Evolutionary conservation across 140 eudicot species (phyloP).

Genomic region (Stevia rebaudiana): DNA sequence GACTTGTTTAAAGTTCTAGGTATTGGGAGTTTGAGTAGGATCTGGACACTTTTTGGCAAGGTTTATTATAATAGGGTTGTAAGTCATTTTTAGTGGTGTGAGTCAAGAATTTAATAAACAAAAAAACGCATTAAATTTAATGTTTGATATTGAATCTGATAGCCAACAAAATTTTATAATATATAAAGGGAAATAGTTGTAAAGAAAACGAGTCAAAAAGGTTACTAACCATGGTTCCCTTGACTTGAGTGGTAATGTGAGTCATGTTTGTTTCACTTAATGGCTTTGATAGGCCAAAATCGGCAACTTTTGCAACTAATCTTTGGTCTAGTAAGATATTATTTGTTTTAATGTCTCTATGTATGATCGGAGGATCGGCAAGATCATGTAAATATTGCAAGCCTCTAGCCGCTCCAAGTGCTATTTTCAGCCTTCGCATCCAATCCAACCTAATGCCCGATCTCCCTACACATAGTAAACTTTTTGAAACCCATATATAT

Average conservation of each 20-base stretch:
- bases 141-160: too few relatives aligned
- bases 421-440: slow-evolving; percentile 63
- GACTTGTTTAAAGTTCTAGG: too few relatives aligned
- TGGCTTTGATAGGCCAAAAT: slow-evolving; percentile 69
- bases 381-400: slow-evolving; percentile 71
- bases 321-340: slow-evolving; percentile 64
- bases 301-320: slow-evolving; percentile 73
- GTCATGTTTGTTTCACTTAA: slow-evolving; percentile 33
- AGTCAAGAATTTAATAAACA: too few relatives aligned
- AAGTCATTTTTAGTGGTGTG: too few relatives aligned
- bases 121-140: too few relatives aligned
- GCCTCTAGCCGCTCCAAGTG: slow-evolving; percentile 78
- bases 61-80: too few relatives aligned
- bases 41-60: too few relatives aligned
- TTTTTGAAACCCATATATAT: background rate
- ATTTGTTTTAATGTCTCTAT: slow-evolving; percentile 72
- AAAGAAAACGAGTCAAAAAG: background rate
- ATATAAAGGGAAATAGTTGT: background rate
- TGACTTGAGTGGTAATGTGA: slow-evolving; percentile 79
- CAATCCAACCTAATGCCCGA: slow-evolving; percentile 70
- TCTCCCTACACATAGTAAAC: slow-evolving; percentile 38
- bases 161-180: too few relatives aligned
- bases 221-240: slow-evolving; percentile 76
- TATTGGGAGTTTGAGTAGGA: too few relatives aligned
- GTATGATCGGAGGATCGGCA: slow-evolving; percentile 84